Evolutionary conservation across 805 yeast species (phyloP).

Genomic region (Kuraishia hungarica): DNA sequence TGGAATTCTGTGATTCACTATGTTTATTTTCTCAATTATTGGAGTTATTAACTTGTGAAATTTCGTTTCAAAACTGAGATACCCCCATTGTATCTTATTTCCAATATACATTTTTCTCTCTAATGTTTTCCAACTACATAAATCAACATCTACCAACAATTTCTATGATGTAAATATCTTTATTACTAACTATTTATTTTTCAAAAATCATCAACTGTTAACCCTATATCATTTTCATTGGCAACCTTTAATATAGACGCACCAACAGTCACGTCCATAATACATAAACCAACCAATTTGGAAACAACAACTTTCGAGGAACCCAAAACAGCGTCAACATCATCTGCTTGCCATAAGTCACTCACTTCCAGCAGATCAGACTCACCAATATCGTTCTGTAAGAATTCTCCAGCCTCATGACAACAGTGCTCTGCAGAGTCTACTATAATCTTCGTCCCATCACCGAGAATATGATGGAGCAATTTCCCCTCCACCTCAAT

Average conservation of each 20-base stretch:
- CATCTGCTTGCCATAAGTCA: slow-evolving; percentile 20
- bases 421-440: slow-evolving; percentile 51
- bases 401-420: slow-evolving; percentile 59
- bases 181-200: no score
- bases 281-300: slow-evolving; percentile 55
- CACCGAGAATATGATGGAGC: slow-evolving; percentile 9
- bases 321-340: slow-evolving; percentile 7
- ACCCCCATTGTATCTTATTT: no score
- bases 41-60: no score
- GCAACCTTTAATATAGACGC: slow-evolving; percentile 27
- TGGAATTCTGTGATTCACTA: not conserved
- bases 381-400: slow-evolving; percentile 30
- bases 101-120: no score
- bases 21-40: no score
- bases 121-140: no score
- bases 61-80: no score
- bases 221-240: slow-evolving; percentile 18
- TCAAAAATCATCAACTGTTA: slow-evolving; percentile 21
- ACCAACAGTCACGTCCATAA: slow-evolving; percentile 56
- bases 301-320: slow-evolving; percentile 30
- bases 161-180: no score
- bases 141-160: no score
- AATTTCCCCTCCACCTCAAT: slow-evolving; percentile 38
- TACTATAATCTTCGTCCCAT: slow-evolving; percentile 39
- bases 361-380: slow-evolving; percentile 39